Conservation (phyloP, 225 moss, liverwort and hornwort species). For the Pleurozium schreberi region DNA sequence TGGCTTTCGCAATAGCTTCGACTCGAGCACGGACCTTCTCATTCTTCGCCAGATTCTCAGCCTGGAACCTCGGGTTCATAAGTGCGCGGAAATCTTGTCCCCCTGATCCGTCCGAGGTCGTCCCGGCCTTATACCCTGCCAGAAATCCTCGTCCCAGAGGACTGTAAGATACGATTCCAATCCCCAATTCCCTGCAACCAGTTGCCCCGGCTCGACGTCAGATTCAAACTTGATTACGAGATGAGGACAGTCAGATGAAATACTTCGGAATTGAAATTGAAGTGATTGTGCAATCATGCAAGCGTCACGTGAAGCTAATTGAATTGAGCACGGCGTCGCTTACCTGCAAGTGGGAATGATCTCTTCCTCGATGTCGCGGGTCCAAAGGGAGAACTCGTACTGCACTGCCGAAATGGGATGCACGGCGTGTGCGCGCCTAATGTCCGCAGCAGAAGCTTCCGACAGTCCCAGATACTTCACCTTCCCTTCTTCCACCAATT, state of each 20-base stretch:
- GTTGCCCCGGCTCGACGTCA: not conserved
- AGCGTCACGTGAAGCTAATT: not conserved
- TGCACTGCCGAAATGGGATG: slow-evolving; percentile 37
- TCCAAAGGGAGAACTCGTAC: slow-evolving; percentile 18
- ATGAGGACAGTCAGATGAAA: not conserved
- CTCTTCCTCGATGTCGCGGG: slow-evolving; percentile 16
- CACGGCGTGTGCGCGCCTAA: slow-evolving; percentile 29
- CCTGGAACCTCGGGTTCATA: not conserved
- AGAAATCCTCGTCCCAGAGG: slow-evolving; percentile 18
- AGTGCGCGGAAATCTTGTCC: not conserved
- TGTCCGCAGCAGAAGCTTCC: slow-evolving; percentile 9
- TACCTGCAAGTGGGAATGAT: slow-evolving; percentile 33
- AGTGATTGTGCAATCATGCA: not conserved
- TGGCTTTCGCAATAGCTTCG: not conserved
- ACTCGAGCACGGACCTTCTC: not conserved
- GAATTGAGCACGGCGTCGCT: not conserved
- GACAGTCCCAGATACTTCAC: slow-evolving; percentile 30
- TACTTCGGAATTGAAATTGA: not conserved
- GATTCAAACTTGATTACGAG: not conserved
- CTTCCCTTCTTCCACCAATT: slow-evolving; percentile 26
- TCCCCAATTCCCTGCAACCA: slow-evolving; percentile 13
- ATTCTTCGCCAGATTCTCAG: slow-evolving; percentile 20
- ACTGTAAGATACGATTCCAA: slow-evolving; percentile 10
- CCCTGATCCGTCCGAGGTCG: not conserved
- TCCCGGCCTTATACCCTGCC: not conserved